Base-by-base conservation (phyloP, 371 early-diverging fungal species). In the Rhizopus arrhizus region DNA sequence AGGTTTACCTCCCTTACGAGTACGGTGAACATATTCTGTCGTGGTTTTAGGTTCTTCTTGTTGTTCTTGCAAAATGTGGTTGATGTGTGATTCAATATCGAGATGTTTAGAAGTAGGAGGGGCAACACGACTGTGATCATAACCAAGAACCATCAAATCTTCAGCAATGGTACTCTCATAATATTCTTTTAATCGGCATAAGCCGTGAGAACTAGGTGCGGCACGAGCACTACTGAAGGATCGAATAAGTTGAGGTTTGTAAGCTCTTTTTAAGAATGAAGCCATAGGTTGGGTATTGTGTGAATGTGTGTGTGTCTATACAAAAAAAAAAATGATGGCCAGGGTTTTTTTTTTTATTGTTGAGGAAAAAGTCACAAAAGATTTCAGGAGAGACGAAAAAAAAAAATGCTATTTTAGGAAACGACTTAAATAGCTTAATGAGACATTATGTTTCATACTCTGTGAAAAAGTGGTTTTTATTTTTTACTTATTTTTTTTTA, bases 141-240 rank as follows among this genome's bases (percentile, higher is more conserved):
- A 96, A 4, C 85, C 80, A 35, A 95, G 65, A 43, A 92, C 82
- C 85, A 92, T 85, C 22, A 97, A 70, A 66, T 96, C 95, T 68
- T 94, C 92, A 36, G 88, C 82, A 62, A 97, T 64, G 11, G 91
- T 89, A 60, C 81, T 80, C 70, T 89, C 84, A 74, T 92, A 95
- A 69, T 89, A 89, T 73, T 92, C 92, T 63, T 86, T 88, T 31
- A 96, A 82, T 38, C 96, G 85, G 50, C 74, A 59, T 47, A 89
- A 78, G 31, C 83, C 83, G 43, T 75, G 81, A 33, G 80, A 79
- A 42, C 68, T 65, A 29, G 66, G 43, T 15, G 73, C 69, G n/a
- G 63, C 13, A 0, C 61, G 61, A n/a, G 56, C 35, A 10, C 70
- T 62, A 28, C 67, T 65, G 48, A 79, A 76, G 41, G 65, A 42